Conservation (phyloP, 1,139 yeast genomes). For the Kurtzmaniella quercitrusa region DNA sequence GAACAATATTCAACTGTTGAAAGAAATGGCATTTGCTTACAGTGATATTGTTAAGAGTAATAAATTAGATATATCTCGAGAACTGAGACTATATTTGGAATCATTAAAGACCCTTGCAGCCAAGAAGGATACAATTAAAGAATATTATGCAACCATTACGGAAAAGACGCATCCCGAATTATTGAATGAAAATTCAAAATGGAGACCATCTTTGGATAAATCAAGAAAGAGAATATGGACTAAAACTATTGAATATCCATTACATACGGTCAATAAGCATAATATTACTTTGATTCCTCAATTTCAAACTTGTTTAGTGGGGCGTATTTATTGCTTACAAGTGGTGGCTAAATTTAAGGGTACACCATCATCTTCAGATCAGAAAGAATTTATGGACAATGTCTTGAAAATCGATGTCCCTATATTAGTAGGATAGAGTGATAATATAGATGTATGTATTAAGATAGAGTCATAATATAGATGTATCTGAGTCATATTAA, state of each 20-base stretch:
- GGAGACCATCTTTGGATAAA: slow-evolving; percentile 23
- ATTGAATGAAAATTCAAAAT: slow-evolving; percentile 20
- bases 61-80: slow-evolving; percentile 28
- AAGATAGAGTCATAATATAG: no score
- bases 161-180: slow-evolving; percentile 18
- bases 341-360: slow-evolving; percentile 38
- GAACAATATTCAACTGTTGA: slow-evolving; percentile 31
- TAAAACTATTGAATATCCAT: slow-evolving; percentile 27
- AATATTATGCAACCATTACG: slow-evolving; percentile 29
- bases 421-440: slow-evolving; percentile 31
- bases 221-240: slow-evolving; percentile 23
- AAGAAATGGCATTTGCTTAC: slow-evolving; percentile 32
- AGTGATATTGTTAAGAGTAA: slow-evolving; percentile 33
- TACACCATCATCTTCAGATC: slow-evolving; percentile 23
- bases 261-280: slow-evolving; percentile 31
- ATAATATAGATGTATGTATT: no score
- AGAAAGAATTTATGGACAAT: slow-evolving; percentile 32
- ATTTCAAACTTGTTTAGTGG: slow-evolving; percentile 43
- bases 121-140: slow-evolving; percentile 39
- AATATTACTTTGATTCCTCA: slow-evolving; percentile 39
- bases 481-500: no score
- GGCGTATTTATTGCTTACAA: slow-evolving; percentile 40
- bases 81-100: slow-evolving; percentile 34
- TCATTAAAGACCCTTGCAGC: slow-evolving; percentile 36
- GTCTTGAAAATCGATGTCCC: slow-evolving; percentile 38